Evolutionary conservation across 208 protist genomes (phyloP).

Genomic region (Wallacemonas collosoma): DNA sequence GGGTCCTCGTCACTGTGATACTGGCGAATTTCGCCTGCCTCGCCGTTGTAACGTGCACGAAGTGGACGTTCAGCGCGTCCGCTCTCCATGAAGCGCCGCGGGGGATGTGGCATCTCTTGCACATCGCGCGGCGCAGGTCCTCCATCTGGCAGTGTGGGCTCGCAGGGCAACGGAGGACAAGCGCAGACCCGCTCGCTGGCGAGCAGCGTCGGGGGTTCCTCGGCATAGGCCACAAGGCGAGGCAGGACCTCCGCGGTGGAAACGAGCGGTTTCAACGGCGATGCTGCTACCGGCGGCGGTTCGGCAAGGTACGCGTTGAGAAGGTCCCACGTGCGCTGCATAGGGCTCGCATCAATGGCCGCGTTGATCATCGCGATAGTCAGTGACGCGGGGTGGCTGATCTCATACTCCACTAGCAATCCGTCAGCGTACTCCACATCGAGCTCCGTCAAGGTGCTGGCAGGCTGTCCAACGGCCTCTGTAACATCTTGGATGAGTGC

Average conservation of each 20-base stretch:
- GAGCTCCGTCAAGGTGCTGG: slow-evolving; percentile 1
- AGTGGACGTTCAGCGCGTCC: slow-evolving; percentile 8
- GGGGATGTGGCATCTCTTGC: slow-evolving; percentile 5
- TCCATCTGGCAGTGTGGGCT: neutral
- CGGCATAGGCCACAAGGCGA: neutral
- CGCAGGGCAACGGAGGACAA: neutral
- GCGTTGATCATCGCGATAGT: slow-evolving; percentile 2
- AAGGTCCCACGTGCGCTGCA: slow-evolving; percentile 9
- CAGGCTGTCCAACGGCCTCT: neutral
- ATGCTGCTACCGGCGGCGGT: neutral
- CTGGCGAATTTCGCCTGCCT: neutral
- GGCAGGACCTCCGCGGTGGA: neutral
- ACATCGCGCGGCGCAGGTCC: neutral
- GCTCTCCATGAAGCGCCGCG: slow-evolving; percentile 15
- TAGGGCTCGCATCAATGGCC: slow-evolving; percentile 2
- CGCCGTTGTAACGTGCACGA: neutral
- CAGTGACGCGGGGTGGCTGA: neutral
- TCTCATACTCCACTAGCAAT: slow-evolving; percentile 13
- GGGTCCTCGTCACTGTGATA: slow-evolving; percentile 8
- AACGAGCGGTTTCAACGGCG: slow-evolving; percentile 4
- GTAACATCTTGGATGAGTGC: slow-evolving; percentile 6
- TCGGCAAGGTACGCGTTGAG: neutral
- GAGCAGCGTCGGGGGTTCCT: neutral
- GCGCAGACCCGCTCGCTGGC: neutral
- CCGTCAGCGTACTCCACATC: slow-evolving; percentile 15